Evolutionary conservation across 2,329 filamentous ascomycete genomes (phyloP), one percentile per base, ranked within the genome.

Genomic region (Apiospora sp.): DNA sequence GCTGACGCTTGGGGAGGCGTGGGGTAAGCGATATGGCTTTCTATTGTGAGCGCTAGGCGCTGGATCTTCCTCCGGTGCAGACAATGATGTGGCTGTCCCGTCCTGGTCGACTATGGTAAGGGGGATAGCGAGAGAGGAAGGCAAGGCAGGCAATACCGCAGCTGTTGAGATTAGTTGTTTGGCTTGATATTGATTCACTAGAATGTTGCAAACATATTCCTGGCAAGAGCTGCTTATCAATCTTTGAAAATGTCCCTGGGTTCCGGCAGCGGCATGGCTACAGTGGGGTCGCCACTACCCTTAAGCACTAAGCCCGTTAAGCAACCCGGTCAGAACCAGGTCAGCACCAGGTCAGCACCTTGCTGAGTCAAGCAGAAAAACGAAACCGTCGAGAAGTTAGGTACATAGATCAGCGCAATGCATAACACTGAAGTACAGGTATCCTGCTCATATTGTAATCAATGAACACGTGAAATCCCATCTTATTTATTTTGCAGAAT

Each of bases 241-340:
- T 64, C 58, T 22, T 22, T 37, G 30, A 61, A n/a, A 24, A n/a
- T 41, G 22, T 41, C 8, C 19, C 10, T 14, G 34, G 34, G 58
- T 64, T 64, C 58, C 34, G 58, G 58, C 58, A 64, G 58, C 58
- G 58, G 58, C 58, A 34, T 64, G 13, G n/a, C n/a, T 51, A 41
- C 34, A 24, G 58, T 64, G 58, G 58, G 58, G 58, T 41, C 19
- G 30, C 58, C 58, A 41, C 58, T 41, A 61, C 49, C 22, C 13
- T 51, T 51, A 27, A 27, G 49, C 49, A 27, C 49, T 51, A 51
- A 49, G 48, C 48, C 37, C 37, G 27, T 41, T 41, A 49, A 10
- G 5, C 46, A 51, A 10, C 8, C 49, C 13, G n/a, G 22, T 13
- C 4, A 30, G 27, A 30, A 13, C 13, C 43, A 4, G 43, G 43